Evolutionary conservation across 169 alveolate genomes (phyloP).

Genomic region (Eimeria falciformis): DNA sequence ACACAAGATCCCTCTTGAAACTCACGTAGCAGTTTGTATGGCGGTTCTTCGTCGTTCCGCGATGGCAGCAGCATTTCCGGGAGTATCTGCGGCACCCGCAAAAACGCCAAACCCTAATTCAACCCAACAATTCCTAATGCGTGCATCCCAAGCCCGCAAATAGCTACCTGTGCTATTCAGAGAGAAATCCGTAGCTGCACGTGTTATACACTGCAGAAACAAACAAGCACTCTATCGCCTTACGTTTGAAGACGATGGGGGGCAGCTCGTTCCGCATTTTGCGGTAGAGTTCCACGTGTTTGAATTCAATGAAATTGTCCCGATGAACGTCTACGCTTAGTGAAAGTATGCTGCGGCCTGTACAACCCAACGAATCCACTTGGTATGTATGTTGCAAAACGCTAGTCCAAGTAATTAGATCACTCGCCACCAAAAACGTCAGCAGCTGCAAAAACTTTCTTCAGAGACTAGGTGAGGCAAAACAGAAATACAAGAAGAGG

Average conservation of each 20-base stretch:
- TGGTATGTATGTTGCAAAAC: no score
- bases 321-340: slow-evolving; percentile 69
- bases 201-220: neutral
- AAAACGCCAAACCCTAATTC: neutral
- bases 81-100: neutral
- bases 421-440: no score
- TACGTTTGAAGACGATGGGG: slow-evolving; percentile 15
- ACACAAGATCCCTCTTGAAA: neutral
- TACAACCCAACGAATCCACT: no score
- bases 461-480: no score
- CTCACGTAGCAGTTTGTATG: neutral
- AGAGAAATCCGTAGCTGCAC: no score
- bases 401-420: no score
- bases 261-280: slow-evolving; percentile 6
- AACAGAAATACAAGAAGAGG: no score
- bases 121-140: neutral
- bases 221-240: neutral
- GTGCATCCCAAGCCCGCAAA: neutral
- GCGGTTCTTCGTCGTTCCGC: slow-evolving; percentile 22
- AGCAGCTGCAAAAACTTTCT: no score
- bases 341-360: slow-evolving; percentile 46
- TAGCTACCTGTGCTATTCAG: no score
- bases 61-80: neutral
- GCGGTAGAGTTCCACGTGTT: slow-evolving; percentile 66
- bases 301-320: slow-evolving; percentile 68